A percentile compares a stretch with the other conserved stretches of the same genome.
Conservation (phyloP, 2,329 filamentous ascomycete species). For the Trichoderma aggressivum region DNA sequence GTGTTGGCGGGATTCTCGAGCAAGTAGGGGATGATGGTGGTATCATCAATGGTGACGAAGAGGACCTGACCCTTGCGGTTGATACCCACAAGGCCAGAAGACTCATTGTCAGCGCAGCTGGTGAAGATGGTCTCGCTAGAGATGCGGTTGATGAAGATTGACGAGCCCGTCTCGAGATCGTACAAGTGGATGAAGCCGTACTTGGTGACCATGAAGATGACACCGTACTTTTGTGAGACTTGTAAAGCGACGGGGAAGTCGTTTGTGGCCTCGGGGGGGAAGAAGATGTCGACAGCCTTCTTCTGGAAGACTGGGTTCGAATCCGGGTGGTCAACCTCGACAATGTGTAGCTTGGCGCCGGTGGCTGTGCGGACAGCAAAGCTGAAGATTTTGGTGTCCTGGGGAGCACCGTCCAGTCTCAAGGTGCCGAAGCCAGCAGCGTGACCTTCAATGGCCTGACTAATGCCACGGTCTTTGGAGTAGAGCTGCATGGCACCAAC, state of each 20-base stretch:
- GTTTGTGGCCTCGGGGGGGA: slow-evolving; percentile 90
- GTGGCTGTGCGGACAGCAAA: slow-evolving; percentile 89
- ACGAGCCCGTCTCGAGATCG: slow-evolving; percentile 90
- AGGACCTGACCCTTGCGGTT: slow-evolving; percentile 98
- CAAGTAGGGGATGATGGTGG: slow-evolving; percentile 86
- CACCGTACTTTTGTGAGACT: slow-evolving; percentile 91
- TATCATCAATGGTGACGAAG: slow-evolving; percentile 89
- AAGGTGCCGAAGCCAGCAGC: slow-evolving; percentile 91
- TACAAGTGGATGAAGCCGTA: slow-evolving; percentile 99
- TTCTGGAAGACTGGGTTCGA: slow-evolving; percentile 88
- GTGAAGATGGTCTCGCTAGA: slow-evolving; percentile 99
- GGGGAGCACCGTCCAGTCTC: slow-evolving; percentile 79
- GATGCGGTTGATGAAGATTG: slow-evolving; percentile 99
- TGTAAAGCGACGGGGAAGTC: slow-evolving; percentile 99
- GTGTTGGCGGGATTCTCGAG: slow-evolving; percentile 95
- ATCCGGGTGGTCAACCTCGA: slow-evolving; percentile 92
- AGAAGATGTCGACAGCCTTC: slow-evolving; percentile 97
- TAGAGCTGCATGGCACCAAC: slow-evolving; percentile 97
- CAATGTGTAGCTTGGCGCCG: slow-evolving; percentile 93
- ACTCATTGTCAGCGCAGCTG: slow-evolving; percentile 78
- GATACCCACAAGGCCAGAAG: slow-evolving; percentile 85
- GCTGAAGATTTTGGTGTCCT: slow-evolving; percentile 93
- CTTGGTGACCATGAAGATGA: slow-evolving; percentile 97
- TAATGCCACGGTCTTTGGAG: slow-evolving; percentile 92
- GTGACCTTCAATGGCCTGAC: slow-evolving; percentile 96